Evolutionary conservation across 306 rosid species (phyloP).

Genomic region (Fragaria nilgerrensis): DNA sequence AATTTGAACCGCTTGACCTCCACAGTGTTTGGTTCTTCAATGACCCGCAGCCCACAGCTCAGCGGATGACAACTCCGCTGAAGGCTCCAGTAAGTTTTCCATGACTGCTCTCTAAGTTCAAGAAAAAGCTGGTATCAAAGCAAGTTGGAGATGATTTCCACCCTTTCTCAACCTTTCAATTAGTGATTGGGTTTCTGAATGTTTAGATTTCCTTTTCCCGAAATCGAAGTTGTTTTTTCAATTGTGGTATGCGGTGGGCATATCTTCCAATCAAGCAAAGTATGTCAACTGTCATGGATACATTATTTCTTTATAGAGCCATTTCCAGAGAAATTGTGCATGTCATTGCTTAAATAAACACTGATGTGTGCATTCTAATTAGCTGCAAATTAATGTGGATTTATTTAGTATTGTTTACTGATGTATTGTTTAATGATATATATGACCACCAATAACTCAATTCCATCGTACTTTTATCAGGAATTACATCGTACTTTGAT

Average conservation of each 20-base stretch:
- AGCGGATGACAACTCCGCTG: neutral
- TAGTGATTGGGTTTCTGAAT: too few relatives aligned
- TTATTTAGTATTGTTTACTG: neutral
- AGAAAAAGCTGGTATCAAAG: neutral
- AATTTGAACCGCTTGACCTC: too few relatives aligned
- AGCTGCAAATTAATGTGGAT: neutral
- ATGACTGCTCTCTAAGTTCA: neutral
- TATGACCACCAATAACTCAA: conserved; percentile 1
- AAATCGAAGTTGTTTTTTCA: neutral
- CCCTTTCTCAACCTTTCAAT: neutral
- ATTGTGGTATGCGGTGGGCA: neutral
- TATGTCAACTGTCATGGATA: neutral
- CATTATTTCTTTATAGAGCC: neutral
- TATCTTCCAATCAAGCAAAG: neutral
- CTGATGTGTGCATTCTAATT: neutral
- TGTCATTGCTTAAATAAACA: neutral
- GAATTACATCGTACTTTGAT: conserved; percentile 81
- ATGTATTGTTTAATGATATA: neutral
- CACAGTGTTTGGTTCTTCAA: too few relatives aligned
- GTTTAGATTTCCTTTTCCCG: too few relatives aligned
- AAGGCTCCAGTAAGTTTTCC: too few relatives aligned
- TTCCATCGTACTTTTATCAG: conserved; percentile 40
- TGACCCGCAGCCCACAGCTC: too few relatives aligned
- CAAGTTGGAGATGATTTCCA: neutral
- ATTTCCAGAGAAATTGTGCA: neutral